Conservation (phyloP, 306 rosid species). For the Acacia acuminata region DNA sequence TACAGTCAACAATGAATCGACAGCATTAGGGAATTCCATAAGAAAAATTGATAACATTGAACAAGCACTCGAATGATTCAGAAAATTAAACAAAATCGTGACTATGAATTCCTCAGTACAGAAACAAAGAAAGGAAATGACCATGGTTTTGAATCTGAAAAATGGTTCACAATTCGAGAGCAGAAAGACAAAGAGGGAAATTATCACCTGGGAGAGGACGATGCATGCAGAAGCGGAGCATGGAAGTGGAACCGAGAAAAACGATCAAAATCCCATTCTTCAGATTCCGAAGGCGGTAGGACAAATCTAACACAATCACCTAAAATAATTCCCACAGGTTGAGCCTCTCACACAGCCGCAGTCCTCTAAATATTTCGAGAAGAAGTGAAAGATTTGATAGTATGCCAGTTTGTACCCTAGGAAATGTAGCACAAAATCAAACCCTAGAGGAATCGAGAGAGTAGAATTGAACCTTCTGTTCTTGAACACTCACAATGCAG, state of each 20-base stretch:
- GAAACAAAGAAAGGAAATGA: not conserved
- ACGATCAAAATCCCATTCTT: slow-evolving; percentile 37
- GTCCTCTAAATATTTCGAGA: no score
- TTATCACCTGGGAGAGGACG: slow-evolving; percentile 29
- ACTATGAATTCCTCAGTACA: not conserved
- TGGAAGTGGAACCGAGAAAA: slow-evolving; percentile 27
- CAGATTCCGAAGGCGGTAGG: not conserved
- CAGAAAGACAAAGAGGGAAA: not conserved
- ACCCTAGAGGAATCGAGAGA: no score
- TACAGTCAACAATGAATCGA: not conserved
- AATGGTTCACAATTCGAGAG: not conserved
- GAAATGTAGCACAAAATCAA: no score
- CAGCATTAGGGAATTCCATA: not conserved
- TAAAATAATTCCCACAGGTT: no score
- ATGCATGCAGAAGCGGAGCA: slow-evolving; percentile 10
- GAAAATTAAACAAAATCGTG: not conserved
- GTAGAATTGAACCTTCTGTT: no score
- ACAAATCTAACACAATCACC: no score
- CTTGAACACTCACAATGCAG: no score
- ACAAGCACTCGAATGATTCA: not conserved
- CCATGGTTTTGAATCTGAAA: not conserved
- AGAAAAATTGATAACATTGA: not conserved
- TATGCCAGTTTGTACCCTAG: no score
- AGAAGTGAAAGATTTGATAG: no score
- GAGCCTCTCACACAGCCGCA: no score